Conservation (phyloP, 192 early-diverging fungal genomes). For the Mortierella claussenii region DNA sequence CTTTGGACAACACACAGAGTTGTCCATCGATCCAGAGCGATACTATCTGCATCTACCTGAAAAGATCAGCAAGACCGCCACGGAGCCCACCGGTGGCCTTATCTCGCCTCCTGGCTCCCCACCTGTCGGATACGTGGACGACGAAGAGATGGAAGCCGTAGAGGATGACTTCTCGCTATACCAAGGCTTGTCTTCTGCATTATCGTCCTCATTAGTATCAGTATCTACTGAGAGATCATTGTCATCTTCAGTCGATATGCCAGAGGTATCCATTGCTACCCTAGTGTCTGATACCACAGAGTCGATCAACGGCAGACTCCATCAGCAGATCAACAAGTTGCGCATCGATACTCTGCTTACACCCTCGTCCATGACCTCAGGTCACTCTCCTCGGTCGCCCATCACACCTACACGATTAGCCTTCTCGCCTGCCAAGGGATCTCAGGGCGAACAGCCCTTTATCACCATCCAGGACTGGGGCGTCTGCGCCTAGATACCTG, state of each 20-base stretch:
- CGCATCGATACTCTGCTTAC: slow-evolving; percentile 33
- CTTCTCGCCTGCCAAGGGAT: slow-evolving; percentile 43
- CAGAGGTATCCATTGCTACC: not conserved
- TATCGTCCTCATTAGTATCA: not conserved
- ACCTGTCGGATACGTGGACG: slow-evolving; percentile 30
- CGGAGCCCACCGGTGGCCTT: not conserved
- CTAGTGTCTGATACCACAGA: slow-evolving; percentile 1
- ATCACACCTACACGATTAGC: slow-evolving; percentile 37
- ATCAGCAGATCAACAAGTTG: slow-evolving; percentile 17
- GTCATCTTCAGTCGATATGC: not conserved
- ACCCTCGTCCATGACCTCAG: slow-evolving; percentile 15
- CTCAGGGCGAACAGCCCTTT: slow-evolving; percentile 45
- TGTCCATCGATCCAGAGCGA: slow-evolving; percentile 32
- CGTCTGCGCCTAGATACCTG: slow-evolving; percentile 3
- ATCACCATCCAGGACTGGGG: slow-evolving; percentile 54
- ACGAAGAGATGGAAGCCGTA: slow-evolving; percentile 23
- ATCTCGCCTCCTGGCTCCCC: slow-evolving; percentile 52
- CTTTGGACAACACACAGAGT: slow-evolving; percentile 59
- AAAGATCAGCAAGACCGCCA: not conserved
- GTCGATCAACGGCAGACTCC: not conserved
- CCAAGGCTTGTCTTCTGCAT: not conserved
- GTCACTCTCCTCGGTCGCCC: slow-evolving; percentile 14
- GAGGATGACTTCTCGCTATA: slow-evolving; percentile 15
- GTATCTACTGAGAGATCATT: not conserved
- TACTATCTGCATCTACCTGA: slow-evolving; percentile 50